phyloP scores from a whole-genome alignment of 2,329 filamentous ascomycete genomes.

The Pseudonectria foliicola region DNA sequence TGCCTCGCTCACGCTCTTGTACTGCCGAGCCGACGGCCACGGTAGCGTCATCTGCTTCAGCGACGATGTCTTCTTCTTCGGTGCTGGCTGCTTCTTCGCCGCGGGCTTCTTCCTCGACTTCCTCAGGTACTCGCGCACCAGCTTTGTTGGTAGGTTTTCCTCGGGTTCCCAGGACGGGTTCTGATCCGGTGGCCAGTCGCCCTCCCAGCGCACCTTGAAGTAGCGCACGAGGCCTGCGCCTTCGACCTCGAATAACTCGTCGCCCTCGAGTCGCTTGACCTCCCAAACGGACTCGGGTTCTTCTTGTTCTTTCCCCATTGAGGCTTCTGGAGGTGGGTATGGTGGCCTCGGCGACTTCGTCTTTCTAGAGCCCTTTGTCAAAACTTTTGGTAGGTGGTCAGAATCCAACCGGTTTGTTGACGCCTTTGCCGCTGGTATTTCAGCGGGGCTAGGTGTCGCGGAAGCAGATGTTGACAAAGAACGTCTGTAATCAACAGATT shows the following conservation, averaged over 20 bases:
- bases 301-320: background rate
- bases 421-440: background rate
- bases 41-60: constrained; percentile 15
- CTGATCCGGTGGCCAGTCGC: constrained; percentile 47
- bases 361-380: constrained; percentile 4
- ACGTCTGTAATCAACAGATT: constrained; percentile 1
- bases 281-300: constrained; percentile 30
- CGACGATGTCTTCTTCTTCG: constrained; percentile 12
- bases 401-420: constrained; percentile 2
- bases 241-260: constrained; percentile 30
- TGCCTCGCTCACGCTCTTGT: constrained; percentile 24
- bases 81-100: background rate
- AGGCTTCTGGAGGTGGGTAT: background rate
- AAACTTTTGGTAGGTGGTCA: constrained; percentile 1
- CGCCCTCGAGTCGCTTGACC: constrained; percentile 38
- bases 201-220: constrained; percentile 50
- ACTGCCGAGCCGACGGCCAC: constrained; percentile 17
- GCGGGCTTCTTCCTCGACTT: constrained; percentile 18
- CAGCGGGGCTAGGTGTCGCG: constrained; percentile 3
- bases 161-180: constrained; percentile 54
- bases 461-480: constrained; percentile 6
- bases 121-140: constrained; percentile 37
- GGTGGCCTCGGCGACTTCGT: constrained; percentile 3
- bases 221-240: constrained; percentile 31
- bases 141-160: constrained; percentile 36